A percentile compares a stretch with the other conserved stretches of the same genome.
Conservation (phyloP, 2,329 filamentous ascomycete genomes). For the Zopfia rhizophila region DNA sequence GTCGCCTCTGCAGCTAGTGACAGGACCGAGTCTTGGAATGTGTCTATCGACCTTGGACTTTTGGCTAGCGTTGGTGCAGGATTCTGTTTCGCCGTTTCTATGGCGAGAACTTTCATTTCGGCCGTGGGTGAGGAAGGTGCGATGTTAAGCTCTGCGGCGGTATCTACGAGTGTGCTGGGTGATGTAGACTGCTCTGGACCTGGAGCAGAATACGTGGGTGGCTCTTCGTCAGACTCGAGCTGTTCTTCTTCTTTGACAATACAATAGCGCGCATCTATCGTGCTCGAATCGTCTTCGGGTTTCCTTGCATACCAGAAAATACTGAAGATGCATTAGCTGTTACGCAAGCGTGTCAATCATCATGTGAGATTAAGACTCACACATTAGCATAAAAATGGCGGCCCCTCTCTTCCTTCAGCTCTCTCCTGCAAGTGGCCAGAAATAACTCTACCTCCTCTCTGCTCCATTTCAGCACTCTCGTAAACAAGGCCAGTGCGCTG, state of each 20-base stretch:
- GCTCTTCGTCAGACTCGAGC: conserved; percentile 34
- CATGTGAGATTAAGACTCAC: conserved; percentile 32
- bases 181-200: not conserved
- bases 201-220: not conserved
- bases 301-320: conserved; percentile 39
- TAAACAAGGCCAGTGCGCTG: conserved; percentile 39
- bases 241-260: conserved; percentile 32
- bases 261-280: conserved; percentile 9
- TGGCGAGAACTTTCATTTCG: too few relatives aligned
- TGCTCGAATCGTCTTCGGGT: conserved; percentile 19
- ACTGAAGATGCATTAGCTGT: too few relatives aligned
- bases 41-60: too few relatives aligned
- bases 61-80: too few relatives aligned
- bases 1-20: too few relatives aligned
- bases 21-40: too few relatives aligned
- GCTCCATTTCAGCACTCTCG: conserved; percentile 38
- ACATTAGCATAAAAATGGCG: conserved; percentile 39
- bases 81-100: too few relatives aligned
- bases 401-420: conserved; percentile 35
- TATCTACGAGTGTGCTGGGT: conserved; percentile 1
- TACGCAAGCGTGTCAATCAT: too few relatives aligned
- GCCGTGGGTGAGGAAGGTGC: too few relatives aligned
- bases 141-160: not conserved
- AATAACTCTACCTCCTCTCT: conserved; percentile 42
- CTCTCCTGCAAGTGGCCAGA: conserved; percentile 36